Evolutionary conservation across 2,329 filamentous ascomycete genomes (phyloP).

Genomic region (Leptographium flavum): DNA sequence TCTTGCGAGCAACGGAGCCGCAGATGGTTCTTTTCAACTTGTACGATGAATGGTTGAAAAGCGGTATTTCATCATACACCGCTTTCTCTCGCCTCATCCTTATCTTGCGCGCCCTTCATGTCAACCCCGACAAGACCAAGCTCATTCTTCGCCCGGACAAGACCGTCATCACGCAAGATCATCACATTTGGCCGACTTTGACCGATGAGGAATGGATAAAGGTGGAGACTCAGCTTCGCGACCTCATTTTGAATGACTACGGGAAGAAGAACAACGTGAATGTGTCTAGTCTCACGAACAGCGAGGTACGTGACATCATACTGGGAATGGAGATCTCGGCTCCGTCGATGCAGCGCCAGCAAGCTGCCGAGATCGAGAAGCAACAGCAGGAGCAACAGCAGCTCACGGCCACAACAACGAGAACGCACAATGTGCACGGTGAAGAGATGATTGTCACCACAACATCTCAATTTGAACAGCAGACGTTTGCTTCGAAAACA

Average conservation of each 20-base stretch:
- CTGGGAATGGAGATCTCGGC: conserved; percentile 99
- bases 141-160: conserved; percentile 89
- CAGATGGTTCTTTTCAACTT: conserved; percentile 99
- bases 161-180: conserved; percentile 94
- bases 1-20: conserved; percentile 91
- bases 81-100: conserved; percentile 91
- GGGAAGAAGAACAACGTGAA: conserved; percentile 99
- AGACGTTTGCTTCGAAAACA: conserved; percentile 95
- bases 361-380: conserved; percentile 97
- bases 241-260: conserved; percentile 95
- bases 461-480: conserved; percentile 93
- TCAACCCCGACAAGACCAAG: conserved; percentile 98
- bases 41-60: conserved; percentile 98
- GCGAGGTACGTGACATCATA: conserved; percentile 96
- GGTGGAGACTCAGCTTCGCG: conserved; percentile 91
- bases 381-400: conserved; percentile 96
- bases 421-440: conserved; percentile 92
- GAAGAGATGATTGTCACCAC: conserved; percentile 98
- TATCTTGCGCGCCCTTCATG: conserved; percentile 86
- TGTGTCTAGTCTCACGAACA: conserved; percentile 87
- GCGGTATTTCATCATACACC: conserved; percentile 84
- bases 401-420: conserved; percentile 91
- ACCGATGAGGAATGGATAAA: conserved; percentile 98
- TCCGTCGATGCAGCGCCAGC: conserved; percentile 93
- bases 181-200: conserved; percentile 95